A percentile compares a stretch with the other conserved stretches of the same genome.
Evolutionary conservation across 2,329 filamentous ascomycete genomes (phyloP).

Genomic region (Zalaria sp.): DNA sequence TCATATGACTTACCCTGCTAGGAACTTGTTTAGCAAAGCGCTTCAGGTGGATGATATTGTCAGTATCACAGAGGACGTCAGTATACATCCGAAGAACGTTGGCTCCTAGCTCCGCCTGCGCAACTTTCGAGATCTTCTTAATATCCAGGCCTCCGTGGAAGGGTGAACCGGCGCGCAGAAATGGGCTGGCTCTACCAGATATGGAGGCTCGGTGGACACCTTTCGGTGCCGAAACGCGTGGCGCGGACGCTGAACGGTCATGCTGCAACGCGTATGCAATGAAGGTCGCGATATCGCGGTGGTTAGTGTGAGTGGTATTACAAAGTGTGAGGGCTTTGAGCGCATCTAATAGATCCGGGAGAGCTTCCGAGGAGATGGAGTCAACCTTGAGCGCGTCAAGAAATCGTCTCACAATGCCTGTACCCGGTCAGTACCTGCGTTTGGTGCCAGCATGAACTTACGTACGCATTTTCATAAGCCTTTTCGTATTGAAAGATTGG

Average conservation of each 20-base stretch:
- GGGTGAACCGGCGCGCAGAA: too few species aligned
- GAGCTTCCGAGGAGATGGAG: constrained; percentile 53
- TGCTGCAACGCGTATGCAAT: constrained; percentile 84
- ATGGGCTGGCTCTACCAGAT: too few species aligned
- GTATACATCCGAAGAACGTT: constrained; percentile 66
- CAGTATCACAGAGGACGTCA: constrained; percentile 60
- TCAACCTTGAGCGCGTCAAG: constrained; percentile 85
- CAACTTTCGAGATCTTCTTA: constrained; percentile 1
- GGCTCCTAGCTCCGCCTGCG: constrained; percentile 58
- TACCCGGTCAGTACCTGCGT: constrained; percentile 10
- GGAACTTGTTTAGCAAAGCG: constrained; percentile 92
- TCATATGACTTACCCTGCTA: constrained; percentile 46
- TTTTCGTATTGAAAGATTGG: constrained; percentile 79
- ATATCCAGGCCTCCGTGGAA: too few species aligned
- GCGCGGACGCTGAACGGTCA: constrained; percentile 1
- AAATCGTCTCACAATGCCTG: constrained; percentile 78
- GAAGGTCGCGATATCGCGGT: constrained; percentile 77
- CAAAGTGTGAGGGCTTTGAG: constrained; percentile 68
- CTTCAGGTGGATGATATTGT: constrained; percentile 54
- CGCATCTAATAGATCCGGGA: constrained; percentile 63
- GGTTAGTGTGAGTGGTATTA: constrained; percentile 70
- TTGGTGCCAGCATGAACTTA: constrained; percentile 10
- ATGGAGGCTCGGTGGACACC: too few species aligned
- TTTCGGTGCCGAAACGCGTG: not conserved
- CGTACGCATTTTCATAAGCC: constrained; percentile 81